Evolutionary conservation across 2,329 filamentous ascomycete species (phyloP), one percentile per base, ranked within the genome.

Genomic region (Penicillium sumatraense): DNA sequence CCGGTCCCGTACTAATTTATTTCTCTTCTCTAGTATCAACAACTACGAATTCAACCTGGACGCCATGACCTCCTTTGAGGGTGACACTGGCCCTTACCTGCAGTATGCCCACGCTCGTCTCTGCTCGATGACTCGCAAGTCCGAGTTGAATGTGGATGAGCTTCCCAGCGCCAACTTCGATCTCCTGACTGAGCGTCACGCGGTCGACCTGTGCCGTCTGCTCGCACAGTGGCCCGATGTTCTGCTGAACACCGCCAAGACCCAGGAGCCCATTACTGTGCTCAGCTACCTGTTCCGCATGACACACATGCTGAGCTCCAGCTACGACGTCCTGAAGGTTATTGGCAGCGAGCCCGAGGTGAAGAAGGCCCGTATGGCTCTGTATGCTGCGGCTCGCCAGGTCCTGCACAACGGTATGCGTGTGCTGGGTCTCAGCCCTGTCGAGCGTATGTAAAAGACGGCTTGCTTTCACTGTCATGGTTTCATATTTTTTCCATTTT

Each of bases 241-340:
- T 1, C 81, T 87, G 35, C 66, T 83, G 57, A 84, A 86, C 56
- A 86, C 86, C 0, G 76, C 83, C 69, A 87, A 84, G 74, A 87
- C 84, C 0, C 81, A 86, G n/a, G 87, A 89, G 64, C 86, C 87
- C 0, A 80, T 85, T 2, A 87, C 85, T 0, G 80, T 89, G n/a
- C 74, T 89, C 24, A 84, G 81, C 1, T 89, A 89, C 65, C 74
- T 89, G 41, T 88, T 88, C 78, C 84, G 84, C 74, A 86, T 88
- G 81, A 82, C 83, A 14, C 85, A 87, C 71, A 76, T 80, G 60
- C 71, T 88, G 51, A 85, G 81, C 68, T 84, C 81, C 16, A 83
- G 83, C 62, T 87, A 88, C 70, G 85, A 87, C 63, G 80, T 83
- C 54, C 75, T 88, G 55, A 83, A 85, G 68, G 84, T 88, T 26